Evolutionary conservation across 495 filamentous ascomycete genomes (phyloP).

Genomic region (Daldinia childiae): DNA sequence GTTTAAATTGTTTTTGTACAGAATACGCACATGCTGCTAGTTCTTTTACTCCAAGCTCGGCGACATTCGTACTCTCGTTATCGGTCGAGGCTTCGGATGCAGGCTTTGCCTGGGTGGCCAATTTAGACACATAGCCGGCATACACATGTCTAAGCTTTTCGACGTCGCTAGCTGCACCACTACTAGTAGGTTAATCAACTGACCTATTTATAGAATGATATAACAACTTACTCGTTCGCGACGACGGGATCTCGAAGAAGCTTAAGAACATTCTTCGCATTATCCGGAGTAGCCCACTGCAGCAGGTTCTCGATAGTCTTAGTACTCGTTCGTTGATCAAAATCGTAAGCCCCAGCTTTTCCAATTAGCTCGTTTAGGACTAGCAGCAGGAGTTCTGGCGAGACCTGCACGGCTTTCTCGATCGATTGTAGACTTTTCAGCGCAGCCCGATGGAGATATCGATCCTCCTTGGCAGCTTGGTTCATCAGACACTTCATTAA

Average conservation of each 20-base stretch:
- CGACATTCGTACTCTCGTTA: conserved; percentile 25
- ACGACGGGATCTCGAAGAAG: conserved; percentile 50
- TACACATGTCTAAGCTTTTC: conserved; percentile 60
- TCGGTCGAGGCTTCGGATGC: conserved; percentile 2
- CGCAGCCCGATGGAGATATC: conserved; percentile 85
- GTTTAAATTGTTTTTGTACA: conserved; percentile 51
- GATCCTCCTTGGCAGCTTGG: conserved; percentile 82
- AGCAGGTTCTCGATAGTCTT: conserved; percentile 86
- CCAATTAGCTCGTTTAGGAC: conserved; percentile 73
- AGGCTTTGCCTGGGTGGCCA: conserved; percentile 42
- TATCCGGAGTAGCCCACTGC: conserved; percentile 63
- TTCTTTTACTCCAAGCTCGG: conserved; percentile 52
- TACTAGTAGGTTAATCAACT: conserved; percentile 32
- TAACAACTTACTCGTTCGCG: conserved; percentile 44
- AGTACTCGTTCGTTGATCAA: conserved; percentile 87
- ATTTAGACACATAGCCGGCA: conserved; percentile 64
- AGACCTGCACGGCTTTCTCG: conserved; percentile 68
- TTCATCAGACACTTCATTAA: conserved; percentile 85
- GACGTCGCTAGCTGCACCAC: conserved; percentile 40
- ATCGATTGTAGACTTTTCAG: conserved; percentile 75
- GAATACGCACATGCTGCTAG: conserved; percentile 62
- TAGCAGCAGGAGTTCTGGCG: conserved; percentile 66
- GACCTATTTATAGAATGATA: background rate
- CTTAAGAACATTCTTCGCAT: conserved; percentile 58
- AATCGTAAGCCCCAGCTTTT: conserved; percentile 75